Evolutionary conservation across 768 basidiomycete genomes (phyloP).

Genomic region (Lentinula sp.): DNA sequence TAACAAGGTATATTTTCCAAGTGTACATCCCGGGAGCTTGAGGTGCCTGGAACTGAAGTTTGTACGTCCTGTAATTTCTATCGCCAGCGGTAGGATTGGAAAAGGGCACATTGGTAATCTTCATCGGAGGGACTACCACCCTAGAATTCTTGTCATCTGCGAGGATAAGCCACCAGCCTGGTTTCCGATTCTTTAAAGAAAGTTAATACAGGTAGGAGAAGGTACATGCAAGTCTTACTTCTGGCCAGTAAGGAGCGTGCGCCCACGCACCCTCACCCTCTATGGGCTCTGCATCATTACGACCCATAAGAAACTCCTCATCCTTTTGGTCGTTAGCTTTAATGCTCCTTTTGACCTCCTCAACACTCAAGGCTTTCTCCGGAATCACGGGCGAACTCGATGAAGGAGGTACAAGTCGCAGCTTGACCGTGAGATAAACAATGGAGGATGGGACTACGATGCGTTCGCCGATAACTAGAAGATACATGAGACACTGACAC

Average conservation of each 20-base stretch:
- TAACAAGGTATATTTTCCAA: slow-evolving; percentile 82
- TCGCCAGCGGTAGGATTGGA: slow-evolving; percentile 35
- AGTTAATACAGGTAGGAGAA: background rate
- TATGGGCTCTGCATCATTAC: slow-evolving; percentile 59
- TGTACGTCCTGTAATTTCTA: slow-evolving; percentile 75
- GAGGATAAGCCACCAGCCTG: slow-evolving; percentile 88
- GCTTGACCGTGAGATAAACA: slow-evolving; percentile 80
- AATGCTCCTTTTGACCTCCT: slow-evolving; percentile 40
- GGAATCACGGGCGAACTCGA: slow-evolving; percentile 21
- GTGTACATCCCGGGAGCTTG: slow-evolving; percentile 77
- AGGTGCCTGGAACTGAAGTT: slow-evolving; percentile 93
- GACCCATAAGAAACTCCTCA: slow-evolving; percentile 59
- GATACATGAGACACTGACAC: background rate
- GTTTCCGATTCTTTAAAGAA: slow-evolving; percentile 66
- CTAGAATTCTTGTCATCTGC: slow-evolving; percentile 82
- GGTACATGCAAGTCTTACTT: slow-evolving; percentile 38
- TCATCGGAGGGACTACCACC: slow-evolving; percentile 82
- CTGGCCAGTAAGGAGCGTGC: slow-evolving; percentile 94
- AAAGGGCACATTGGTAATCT: slow-evolving; percentile 75
- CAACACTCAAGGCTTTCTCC: slow-evolving; percentile 32
- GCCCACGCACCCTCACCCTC: slow-evolving; percentile 45
- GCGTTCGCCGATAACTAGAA: slow-evolving; percentile 85
- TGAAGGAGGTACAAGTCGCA: slow-evolving; percentile 62
- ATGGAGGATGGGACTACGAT: slow-evolving; percentile 84
- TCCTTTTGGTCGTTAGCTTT: slow-evolving; percentile 57